phyloP scores from a whole-genome alignment of 495 filamentous ascomycete species.

The Friedmanniomyces endolithicus region DNA sequence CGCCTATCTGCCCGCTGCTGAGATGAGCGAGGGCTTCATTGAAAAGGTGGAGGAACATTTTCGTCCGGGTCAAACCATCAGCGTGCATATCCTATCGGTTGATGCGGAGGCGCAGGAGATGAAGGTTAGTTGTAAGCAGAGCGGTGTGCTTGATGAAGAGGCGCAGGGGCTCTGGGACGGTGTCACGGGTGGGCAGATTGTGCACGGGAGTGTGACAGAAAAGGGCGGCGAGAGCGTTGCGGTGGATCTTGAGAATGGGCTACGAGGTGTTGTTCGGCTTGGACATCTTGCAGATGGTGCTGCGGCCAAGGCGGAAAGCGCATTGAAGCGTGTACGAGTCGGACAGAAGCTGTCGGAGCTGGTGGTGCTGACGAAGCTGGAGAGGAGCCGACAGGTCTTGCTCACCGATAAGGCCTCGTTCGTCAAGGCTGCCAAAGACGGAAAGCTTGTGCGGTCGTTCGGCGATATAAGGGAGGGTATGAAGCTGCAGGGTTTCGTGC shows the following conservation, averaged over 20 bases:
- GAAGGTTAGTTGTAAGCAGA: slow-evolving; percentile 86
- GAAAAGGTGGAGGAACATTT: slow-evolving; percentile 82
- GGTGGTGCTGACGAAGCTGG: slow-evolving; percentile 67
- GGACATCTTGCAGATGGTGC: slow-evolving; percentile 76
- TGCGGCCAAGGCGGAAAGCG: slow-evolving; percentile 54
- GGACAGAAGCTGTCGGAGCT: slow-evolving; percentile 73
- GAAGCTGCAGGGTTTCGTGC: slow-evolving; percentile 66
- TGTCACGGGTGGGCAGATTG: slow-evolving; percentile 55
- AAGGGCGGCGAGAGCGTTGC: slow-evolving; percentile 71
- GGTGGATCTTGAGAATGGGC: slow-evolving; percentile 55
- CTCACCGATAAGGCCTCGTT: slow-evolving; percentile 72
- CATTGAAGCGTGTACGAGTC: slow-evolving; percentile 64
- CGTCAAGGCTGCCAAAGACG: slow-evolving; percentile 57
- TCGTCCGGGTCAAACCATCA: slow-evolving; percentile 77
- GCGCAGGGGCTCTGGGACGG: slow-evolving; percentile 63
- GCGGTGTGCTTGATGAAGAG: slow-evolving; percentile 56
- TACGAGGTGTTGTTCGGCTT: slow-evolving; percentile 63
- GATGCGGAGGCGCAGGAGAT: slow-evolving; percentile 58
- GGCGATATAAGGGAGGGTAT: slow-evolving; percentile 58
- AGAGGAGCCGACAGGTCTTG: slow-evolving; percentile 55
- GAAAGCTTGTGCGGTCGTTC: slow-evolving; percentile 50
- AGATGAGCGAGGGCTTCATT: slow-evolving; percentile 97
- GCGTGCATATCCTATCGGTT: slow-evolving; percentile 67
- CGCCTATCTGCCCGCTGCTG: slow-evolving; percentile 78
- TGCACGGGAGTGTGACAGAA: slow-evolving; percentile 67